Evolutionary conservation across 768 basidiomycete genomes (phyloP), one percentile per base, ranked within the genome.

Genomic region (Leccinum boreale): DNA sequence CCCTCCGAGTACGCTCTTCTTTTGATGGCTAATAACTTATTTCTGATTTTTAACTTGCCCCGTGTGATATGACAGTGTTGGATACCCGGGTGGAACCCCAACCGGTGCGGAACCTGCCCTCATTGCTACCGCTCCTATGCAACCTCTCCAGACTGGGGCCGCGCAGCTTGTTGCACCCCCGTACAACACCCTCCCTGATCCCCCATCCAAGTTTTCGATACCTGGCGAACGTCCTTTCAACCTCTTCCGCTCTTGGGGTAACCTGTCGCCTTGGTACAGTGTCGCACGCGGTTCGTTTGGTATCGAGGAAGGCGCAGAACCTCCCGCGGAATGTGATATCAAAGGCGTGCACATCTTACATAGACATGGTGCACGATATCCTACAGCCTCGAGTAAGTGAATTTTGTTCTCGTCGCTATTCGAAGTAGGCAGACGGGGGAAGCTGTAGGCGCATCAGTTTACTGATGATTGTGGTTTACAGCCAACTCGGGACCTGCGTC

Each of bases 241-340:
- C 65, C 65, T 93, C 46, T 84, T 92, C 73, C 82, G 78, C 68
- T 81, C 83, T 45, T 94, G 92, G 92, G 92, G 92, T 1, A 93
- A 92, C 66, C 70, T 92, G 44, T 87, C 87, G 1, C 92, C 92
- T 11, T 94, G 92, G 92, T 93, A 87, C 69, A 90, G 86, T 61
- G 85, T 90, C 19, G 77, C 78, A 17, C 77, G 75, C 45, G 80
- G 78, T 12, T 75, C 81, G 2, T 94, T 92, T 72, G 91, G 92
- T 1, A 61, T 92, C 10, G 81, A 92, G 62, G 86, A 90, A 0
- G 78, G 79, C 5, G 85, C 90, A 0, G 86, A 84, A 36, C 78
- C 84, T 2, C 92, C 92, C 5, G 78, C 85, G 24, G 83, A 78
- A 5, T 94, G 92, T 67, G 74, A 77, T 11, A 72, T 93, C 36